Conservation (phyloP, 768 basidiomycete species). For the Mycena leptocephala region DNA sequence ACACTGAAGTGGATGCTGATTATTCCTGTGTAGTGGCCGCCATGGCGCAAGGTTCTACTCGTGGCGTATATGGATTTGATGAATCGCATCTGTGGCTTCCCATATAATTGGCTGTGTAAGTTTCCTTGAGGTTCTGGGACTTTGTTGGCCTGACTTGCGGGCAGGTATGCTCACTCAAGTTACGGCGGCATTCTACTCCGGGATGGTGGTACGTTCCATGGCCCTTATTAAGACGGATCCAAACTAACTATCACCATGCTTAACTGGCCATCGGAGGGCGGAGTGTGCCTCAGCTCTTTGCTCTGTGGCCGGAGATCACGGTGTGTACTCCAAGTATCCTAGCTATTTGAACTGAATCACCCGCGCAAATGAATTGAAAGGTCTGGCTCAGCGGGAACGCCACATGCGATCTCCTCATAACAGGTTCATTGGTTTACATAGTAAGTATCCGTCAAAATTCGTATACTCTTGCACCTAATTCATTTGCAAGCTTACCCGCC, state of each 20-base stretch:
- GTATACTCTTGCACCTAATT: not conserved
- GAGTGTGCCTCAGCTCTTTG: not conserved
- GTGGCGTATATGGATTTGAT: constrained; percentile 37
- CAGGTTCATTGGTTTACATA: constrained; percentile 44
- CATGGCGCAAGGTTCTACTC: constrained; percentile 36
- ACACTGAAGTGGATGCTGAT: not conserved
- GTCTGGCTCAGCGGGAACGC: constrained; percentile 30
- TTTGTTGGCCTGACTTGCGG: not conserved
- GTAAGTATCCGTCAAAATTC: constrained; percentile 1
- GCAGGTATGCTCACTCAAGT: constrained; percentile 23
- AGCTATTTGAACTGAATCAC: not conserved
- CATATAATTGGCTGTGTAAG: constrained; percentile 27
- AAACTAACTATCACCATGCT: not conserved
- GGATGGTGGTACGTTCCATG: not conserved
- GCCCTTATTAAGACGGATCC: not conserved
- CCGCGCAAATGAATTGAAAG: constrained; percentile 15
- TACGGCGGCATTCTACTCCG: constrained; percentile 17
- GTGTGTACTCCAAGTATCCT: not conserved
- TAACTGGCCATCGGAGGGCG: not conserved
- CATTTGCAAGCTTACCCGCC: constrained; percentile 32
- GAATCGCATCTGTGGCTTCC: constrained; percentile 24
- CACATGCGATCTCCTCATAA: constrained; percentile 36
- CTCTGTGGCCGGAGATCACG: constrained; percentile 14
- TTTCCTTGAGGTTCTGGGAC: not conserved
- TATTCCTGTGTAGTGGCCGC: constrained; percentile 24